Percentiles rank a stretch among this genome's conserved stretches.
phyloP scores from a whole-genome alignment of 495 filamentous ascomycete genomes.

The Penicillium paradoxum region DNA sequence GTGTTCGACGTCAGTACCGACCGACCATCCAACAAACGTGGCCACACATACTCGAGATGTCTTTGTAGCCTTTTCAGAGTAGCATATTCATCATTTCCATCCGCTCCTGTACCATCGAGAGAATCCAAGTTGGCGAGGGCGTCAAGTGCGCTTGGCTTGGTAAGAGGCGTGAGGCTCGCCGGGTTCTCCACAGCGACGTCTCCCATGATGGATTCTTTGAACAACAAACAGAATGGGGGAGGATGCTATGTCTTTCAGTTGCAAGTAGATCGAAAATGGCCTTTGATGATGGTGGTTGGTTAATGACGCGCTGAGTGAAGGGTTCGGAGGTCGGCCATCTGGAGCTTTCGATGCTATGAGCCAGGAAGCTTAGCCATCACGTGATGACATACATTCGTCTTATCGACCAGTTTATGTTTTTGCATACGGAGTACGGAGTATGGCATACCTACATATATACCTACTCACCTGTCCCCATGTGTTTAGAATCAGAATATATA shows the following conservation, averaged over 20 bases:
- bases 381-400: background rate
- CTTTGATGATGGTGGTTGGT: conserved; percentile 12
- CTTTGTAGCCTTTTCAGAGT: conserved; percentile 92
- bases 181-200: conserved; percentile 80
- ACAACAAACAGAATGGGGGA: background rate
- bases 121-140: conserved; percentile 85
- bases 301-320: conserved; percentile 15
- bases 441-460: too few relatives aligned
- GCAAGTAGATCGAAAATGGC: background rate
- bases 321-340: conserved; percentile 9
- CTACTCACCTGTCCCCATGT: too few relatives aligned
- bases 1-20: conserved; percentile 27
- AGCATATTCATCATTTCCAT: conserved; percentile 89
- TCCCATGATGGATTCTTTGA: conserved; percentile 55
- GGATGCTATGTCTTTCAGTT: background rate
- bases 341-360: conserved; percentile 18
- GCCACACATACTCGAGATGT: conserved; percentile 72
- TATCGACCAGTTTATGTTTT: too few relatives aligned
- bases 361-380: conserved; percentile 19
- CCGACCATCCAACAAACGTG: background rate
- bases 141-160: conserved; percentile 70
- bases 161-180: conserved; percentile 65
- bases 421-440: too few relatives aligned
- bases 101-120: conserved; percentile 72
- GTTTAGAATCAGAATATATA: too few relatives aligned